These are phyloP conservation scores for Skeletonema grethae DNA, from an alignment of 108 stramenopile genomes.

Conservation along the genomic window DNA sequence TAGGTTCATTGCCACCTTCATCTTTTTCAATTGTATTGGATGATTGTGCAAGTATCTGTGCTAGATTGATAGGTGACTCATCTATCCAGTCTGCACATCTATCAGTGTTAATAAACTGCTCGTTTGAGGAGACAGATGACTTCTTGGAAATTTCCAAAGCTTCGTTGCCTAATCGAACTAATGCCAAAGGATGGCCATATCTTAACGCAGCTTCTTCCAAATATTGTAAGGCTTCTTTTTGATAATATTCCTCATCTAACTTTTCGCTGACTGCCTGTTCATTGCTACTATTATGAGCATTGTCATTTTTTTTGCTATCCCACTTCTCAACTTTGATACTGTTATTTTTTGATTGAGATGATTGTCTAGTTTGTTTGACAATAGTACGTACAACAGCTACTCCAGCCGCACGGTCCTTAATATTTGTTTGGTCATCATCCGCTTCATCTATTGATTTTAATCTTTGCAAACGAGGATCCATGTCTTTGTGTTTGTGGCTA, in stretches of 20 bases:
- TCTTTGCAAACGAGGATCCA: background rate
- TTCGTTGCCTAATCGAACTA: conserved; percentile 66
- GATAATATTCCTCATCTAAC: conserved; percentile 27
- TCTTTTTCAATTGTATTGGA: background rate
- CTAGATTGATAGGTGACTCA: conserved; percentile 34
- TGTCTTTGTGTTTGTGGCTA: background rate
- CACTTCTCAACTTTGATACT: conserved; percentile 11
- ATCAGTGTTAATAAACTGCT: conserved; percentile 22
- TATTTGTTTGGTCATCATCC: conserved; percentile 3
- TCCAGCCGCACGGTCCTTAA: conserved; percentile 52
- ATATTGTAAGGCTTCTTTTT: conserved; percentile 30
- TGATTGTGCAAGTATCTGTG: conserved; percentile 10
- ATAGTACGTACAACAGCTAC: conserved; percentile 69
- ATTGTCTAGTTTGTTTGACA: conserved; percentile 48
- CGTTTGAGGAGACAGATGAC: conserved; percentile 1
- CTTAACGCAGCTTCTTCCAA: conserved; percentile 66
- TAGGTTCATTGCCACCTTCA: background rate
- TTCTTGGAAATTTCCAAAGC: conserved; percentile 43
- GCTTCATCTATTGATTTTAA: conserved; percentile 5
- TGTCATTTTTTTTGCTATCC: conserved; percentile 1
- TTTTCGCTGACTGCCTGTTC: background rate
- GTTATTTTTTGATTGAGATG: conserved; percentile 42
- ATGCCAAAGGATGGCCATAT: conserved; percentile 59
- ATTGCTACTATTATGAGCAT: background rate
- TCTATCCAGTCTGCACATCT: conserved; percentile 29